These are phyloP conservation scores for Lithohypha guttulata DNA, from an alignment of 2,329 filamentous ascomycete species.

Conservation along the genomic window DNA sequence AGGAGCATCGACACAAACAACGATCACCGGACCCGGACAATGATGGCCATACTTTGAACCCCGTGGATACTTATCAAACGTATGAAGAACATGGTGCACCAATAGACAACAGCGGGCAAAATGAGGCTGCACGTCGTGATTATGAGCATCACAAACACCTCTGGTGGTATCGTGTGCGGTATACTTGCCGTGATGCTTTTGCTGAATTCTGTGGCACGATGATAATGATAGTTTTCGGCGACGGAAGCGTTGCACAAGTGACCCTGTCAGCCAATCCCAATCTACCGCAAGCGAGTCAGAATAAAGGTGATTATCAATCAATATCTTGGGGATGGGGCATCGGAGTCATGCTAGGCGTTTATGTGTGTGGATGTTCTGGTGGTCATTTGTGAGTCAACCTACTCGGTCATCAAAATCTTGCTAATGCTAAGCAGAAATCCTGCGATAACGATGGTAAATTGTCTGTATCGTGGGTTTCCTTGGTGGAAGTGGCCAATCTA, in stretches of 20 bases:
- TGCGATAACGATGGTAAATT: slow-evolving; percentile 47
- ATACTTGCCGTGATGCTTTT: slow-evolving; percentile 42
- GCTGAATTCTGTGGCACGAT: slow-evolving; percentile 53
- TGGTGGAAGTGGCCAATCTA: slow-evolving; percentile 56
- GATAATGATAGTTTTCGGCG: slow-evolving; percentile 51
- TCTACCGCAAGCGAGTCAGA: slow-evolving; percentile 17
- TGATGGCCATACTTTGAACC: background rate
- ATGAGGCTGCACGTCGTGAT: slow-evolving; percentile 20
- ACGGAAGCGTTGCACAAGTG: slow-evolving; percentile 54
- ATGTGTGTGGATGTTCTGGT: slow-evolving; percentile 29
- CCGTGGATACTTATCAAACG: slow-evolving; percentile 2
- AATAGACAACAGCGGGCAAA: slow-evolving; percentile 20
- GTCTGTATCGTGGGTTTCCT: slow-evolving; percentile 35
- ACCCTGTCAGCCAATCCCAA: slow-evolving; percentile 35
- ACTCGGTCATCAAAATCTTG: background rate
- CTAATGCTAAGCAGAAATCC: slow-evolving; percentile 45
- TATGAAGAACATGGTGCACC: slow-evolving; percentile 21
- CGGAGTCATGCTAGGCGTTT: slow-evolving; percentile 53
- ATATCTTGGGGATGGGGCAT: slow-evolving; percentile 39
- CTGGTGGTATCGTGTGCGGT: slow-evolving; percentile 42
- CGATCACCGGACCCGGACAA: background rate
- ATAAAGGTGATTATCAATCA: slow-evolving; percentile 30
- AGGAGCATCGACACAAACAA: background rate
- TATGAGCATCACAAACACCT: slow-evolving; percentile 28
- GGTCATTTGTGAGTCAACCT: slow-evolving; percentile 2